These are phyloP conservation scores for Candida pseudoviswanathii DNA, from an alignment of 1,139 yeast species.

Conservation along the genomic window DNA sequence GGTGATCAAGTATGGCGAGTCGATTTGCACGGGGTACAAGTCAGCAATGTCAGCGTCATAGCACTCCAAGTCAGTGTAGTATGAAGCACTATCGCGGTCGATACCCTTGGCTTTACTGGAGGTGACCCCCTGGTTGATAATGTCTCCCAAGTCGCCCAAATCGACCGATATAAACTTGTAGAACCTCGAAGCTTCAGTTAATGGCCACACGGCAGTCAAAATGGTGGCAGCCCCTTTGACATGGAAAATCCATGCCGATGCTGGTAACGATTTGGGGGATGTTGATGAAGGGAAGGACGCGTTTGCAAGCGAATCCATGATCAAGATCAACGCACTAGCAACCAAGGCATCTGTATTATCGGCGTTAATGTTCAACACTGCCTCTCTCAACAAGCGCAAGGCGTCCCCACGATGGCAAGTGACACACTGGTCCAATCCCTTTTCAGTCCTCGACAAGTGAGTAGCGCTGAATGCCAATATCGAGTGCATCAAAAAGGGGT, in stretches of 20 bases:
- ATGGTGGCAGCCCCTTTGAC: conserved; percentile 97
- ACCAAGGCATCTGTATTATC: conserved; percentile 92
- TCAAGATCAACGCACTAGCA: conserved; percentile 84
- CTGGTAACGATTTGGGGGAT: conserved; percentile 69
- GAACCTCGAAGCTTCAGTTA: conserved; percentile 75
- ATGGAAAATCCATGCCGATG: conserved; percentile 96
- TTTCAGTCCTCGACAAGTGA: conserved; percentile 75
- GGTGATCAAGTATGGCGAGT: conserved; percentile 84
- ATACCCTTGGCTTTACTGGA: conserved; percentile 13
- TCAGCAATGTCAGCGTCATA: conserved; percentile 86
- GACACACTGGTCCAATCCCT: conserved; percentile 79
- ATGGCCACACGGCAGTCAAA: conserved; percentile 91
- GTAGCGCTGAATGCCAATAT: conserved; percentile 90
- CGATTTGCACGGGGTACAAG: conserved; percentile 79
- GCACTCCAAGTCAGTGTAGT: conserved; percentile 67
- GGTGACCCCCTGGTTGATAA: conserved; percentile 54
- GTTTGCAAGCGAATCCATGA: conserved; percentile 92
- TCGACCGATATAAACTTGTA: conserved; percentile 79
- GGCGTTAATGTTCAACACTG: conserved; percentile 77
- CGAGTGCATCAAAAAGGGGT: conserved; percentile 91
- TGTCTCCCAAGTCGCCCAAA: conserved; percentile 80
- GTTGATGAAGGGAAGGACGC: conserved; percentile 76
- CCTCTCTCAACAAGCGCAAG: conserved; percentile 74
- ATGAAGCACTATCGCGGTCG: conserved; percentile 24
- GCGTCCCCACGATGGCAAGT: conserved; percentile 90